Evolutionary conservation across 2,329 filamentous ascomycete species (phyloP).

Genomic region (Nothomitra cinnamomea): DNA sequence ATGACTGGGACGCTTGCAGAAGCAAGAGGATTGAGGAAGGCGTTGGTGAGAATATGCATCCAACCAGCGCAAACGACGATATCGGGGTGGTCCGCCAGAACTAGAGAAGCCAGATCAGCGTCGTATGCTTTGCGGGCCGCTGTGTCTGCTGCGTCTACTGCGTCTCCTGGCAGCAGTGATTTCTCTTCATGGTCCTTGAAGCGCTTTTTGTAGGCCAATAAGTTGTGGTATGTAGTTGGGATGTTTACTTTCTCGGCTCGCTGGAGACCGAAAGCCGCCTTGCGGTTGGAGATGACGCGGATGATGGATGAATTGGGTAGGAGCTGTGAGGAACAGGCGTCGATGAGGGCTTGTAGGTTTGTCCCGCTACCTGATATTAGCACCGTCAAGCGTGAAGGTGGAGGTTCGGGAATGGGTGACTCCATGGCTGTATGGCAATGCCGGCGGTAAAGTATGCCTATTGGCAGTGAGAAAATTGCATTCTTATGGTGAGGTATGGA

Average conservation of each 20-base stretch:
- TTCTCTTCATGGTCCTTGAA: background rate
- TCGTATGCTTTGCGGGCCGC: slow-evolving; percentile 53
- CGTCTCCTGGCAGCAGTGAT: background rate
- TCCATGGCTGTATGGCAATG: background rate
- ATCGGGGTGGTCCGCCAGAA: slow-evolving; percentile 49
- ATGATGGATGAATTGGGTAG: slow-evolving; percentile 37
- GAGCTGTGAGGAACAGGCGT: slow-evolving; percentile 32
- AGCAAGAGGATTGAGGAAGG: slow-evolving; percentile 53
- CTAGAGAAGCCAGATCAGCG: slow-evolving; percentile 49
- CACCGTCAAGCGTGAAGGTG: slow-evolving; percentile 39
- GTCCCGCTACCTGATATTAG: slow-evolving; percentile 59
- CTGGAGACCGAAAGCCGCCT: slow-evolving; percentile 45
- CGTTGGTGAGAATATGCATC: slow-evolving; percentile 64
- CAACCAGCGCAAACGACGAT: slow-evolving; percentile 70
- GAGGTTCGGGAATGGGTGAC: background rate
- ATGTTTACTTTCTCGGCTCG: slow-evolving; percentile 45
- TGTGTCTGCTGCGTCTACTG: slow-evolving; percentile 38
- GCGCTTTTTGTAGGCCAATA: slow-evolving; percentile 50
- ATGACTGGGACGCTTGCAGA: slow-evolving; percentile 50
- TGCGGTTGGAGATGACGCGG: slow-evolving; percentile 49
- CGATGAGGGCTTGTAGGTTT: slow-evolving; percentile 64
- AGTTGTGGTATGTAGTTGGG: slow-evolving; percentile 65
- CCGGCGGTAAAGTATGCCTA: no score
- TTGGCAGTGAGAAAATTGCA: background rate
- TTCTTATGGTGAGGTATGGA: no score